Conservation (phyloP, 441 rosid genomes). For the Pelargonium myrrhifolium region DNA sequence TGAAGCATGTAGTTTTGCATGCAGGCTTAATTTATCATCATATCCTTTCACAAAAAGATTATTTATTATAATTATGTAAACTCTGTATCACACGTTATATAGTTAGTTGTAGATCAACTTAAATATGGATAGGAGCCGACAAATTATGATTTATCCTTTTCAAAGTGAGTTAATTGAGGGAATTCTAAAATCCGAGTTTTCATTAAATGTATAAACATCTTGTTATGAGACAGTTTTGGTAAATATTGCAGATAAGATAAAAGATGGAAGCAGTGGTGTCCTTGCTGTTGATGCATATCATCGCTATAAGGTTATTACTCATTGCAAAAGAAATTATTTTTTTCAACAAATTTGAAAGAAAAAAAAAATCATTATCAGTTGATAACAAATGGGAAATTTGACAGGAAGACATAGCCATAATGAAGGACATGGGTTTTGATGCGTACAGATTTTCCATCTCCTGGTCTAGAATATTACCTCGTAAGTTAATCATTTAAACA, state of each 20-base stretch:
- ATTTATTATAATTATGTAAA: neutral
- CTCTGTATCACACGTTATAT: neutral
- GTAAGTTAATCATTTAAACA: conserved; percentile 21
- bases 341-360: neutral
- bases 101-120: too few relatives aligned
- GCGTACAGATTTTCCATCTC: conserved; percentile 74
- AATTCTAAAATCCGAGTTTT: neutral
- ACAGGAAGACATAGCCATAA: conserved; percentile 47
- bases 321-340: neutral
- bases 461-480: conserved; percentile 60
- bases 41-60: neutral
- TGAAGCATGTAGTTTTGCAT: neutral
- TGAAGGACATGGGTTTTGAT: conserved; percentile 49
- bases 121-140: neutral
- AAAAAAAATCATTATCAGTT: neutral
- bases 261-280: conserved; percentile 19
- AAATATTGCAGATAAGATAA: conserved; percentile 14
- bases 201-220: neutral
- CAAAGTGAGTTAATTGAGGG: neutral
- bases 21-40: neutral
- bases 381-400: neutral
- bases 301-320: conserved; percentile 14
- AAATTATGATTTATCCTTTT: neutral
- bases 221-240: neutral
- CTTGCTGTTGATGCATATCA: conserved; percentile 19